phyloP scores from a whole-genome alignment of 495 filamentous ascomycete species.

The Clavariopsis aquatica region DNA sequence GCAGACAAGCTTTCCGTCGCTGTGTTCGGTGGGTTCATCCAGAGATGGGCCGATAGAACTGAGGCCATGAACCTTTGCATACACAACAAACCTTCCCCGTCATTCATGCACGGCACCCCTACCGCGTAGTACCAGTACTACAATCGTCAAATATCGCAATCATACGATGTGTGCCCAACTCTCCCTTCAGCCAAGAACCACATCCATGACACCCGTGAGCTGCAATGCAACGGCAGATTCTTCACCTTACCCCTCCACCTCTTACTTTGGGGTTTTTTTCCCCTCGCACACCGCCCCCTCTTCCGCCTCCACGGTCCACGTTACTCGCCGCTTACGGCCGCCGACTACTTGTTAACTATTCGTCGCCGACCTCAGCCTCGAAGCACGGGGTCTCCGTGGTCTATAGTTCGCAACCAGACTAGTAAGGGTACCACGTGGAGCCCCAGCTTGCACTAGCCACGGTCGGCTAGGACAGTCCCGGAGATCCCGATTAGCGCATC shows the following conservation, averaged over 20 bases:
- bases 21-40: neutral
- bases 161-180: neutral
- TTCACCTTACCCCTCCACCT: no score
- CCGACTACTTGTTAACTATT: neutral
- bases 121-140: no score
- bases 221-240: no score
- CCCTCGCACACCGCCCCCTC: no score
- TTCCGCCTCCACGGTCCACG: no score
- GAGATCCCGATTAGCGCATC: constrained; percentile 24
- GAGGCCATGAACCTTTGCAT: no score
- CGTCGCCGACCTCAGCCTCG: neutral
- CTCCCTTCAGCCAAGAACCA: neutral
- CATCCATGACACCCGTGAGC: no score
- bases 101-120: no score
- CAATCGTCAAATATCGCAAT: neutral
- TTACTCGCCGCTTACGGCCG: neutral
- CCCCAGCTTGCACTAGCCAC: neutral
- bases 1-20: constrained; percentile 8
- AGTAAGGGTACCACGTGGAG: constrained; percentile 16
- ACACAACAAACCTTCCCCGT: no score
- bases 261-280: no score
- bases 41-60: no score
- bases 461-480: neutral
- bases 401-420: constrained; percentile 5
- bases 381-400: neutral